phyloP scores from a whole-genome alignment of 305 asterid genomes.

The Solanum aculeatissimum region DNA sequence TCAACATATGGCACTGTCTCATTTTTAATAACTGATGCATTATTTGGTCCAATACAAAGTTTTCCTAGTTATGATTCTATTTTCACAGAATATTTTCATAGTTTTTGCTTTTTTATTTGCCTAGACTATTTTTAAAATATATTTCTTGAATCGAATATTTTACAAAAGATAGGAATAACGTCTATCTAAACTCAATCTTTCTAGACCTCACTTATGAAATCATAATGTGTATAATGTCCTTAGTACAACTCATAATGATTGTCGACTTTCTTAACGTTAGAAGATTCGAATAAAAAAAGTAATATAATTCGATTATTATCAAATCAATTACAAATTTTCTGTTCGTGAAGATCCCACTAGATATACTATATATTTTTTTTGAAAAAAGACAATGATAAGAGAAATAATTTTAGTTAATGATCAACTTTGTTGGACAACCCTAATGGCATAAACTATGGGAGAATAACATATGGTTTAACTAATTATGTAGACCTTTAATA shows the following conservation, averaged over 20 bases:
- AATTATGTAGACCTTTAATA: not conserved
- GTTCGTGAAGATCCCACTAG: not conserved
- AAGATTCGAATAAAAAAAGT: not conserved
- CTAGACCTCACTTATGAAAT: not conserved
- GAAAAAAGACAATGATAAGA: not conserved
- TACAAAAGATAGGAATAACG: not conserved
- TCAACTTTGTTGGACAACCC: not conserved
- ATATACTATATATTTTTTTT: not conserved
- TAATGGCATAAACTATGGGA: not conserved
- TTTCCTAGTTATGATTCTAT: not conserved
- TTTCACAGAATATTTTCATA: not conserved
- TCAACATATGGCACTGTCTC: not conserved
- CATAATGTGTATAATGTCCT: not conserved
- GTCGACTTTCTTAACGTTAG: not conserved
- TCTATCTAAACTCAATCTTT: not conserved
- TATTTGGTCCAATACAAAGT: not conserved
- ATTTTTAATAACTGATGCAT: not conserved
- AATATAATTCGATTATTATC: not conserved
- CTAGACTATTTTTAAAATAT: not conserved
- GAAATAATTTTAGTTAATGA: not conserved
- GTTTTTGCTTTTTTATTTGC: not conserved
- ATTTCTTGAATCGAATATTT: not conserved
- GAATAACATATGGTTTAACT: not conserved
- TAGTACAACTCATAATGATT: not conserved
- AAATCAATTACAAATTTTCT: not conserved